Base-by-base conservation (phyloP, 305 asterid species). In the Ajuga reptans region DNA sequence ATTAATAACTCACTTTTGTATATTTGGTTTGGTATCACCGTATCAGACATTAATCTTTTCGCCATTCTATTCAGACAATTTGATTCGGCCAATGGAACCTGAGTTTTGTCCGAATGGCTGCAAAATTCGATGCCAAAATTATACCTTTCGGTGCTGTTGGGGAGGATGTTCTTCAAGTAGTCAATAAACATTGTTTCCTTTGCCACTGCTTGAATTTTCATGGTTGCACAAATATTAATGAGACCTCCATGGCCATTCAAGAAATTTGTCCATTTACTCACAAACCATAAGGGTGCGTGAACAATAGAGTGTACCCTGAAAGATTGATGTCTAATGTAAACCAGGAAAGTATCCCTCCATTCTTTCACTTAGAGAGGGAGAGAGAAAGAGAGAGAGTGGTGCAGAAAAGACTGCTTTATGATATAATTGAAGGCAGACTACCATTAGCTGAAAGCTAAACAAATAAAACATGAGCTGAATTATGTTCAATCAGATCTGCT, bases 91-190 rank as follows among this genome's bases (percentile, higher is more conserved):
- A 3, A 92, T 86, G 31, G 87, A 84, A 51, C 78, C 96, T 0
- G 98, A 92, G 79, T 92, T n/a, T 92, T 81, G 91, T 90, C 14
- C 82, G 92, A 66, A 86, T 90, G 95, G 96, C 96, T 4, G 90
- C 90, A 4, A 83, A 75, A 70, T 89, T 89, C 77, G 98, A 96
- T 72, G 96, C 98, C 6, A 92, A 84, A 78, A 92, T 92, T 68
- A 36, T 92, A 49, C 98, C 98, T 11, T 92, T 87, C 73, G 96
- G 98, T 62, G 75, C 78, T 5, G 95, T 92, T 51, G 98, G 98
- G 47, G 98, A 89, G 81, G 98, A 21, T 21, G 27, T 21, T 21
- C 27, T 21, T 21, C 27, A 21, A 2, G 27, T 21, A 21, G n/a
- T n/a, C n/a, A n/a, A n/a, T n/a, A n/a, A n/a, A n/a, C n/a, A n/a